Evolutionary conservation across 2,329 filamentous ascomycete genomes (phyloP).

Genomic region (Phialophora macrospora): DNA sequence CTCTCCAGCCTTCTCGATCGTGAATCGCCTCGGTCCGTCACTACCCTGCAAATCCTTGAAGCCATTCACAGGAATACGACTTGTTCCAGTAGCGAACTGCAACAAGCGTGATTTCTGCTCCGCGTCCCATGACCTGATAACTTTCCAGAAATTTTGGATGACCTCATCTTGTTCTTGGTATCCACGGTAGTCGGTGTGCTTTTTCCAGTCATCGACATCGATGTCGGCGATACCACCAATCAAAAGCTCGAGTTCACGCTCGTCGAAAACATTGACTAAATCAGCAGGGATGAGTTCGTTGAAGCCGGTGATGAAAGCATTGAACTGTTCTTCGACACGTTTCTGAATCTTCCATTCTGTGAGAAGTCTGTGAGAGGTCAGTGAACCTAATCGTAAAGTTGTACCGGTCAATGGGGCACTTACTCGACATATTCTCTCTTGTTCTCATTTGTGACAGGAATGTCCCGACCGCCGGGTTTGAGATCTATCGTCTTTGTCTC

Average conservation of each 20-base stretch:
- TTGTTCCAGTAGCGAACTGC: slow-evolving; percentile 97
- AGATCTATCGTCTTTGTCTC: slow-evolving; percentile 93
- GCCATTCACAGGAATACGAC: slow-evolving; percentile 96
- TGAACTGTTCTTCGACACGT: slow-evolving; percentile 96
- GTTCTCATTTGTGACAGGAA: slow-evolving; percentile 97
- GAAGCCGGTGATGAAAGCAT: slow-evolving; percentile 96
- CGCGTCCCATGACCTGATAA: slow-evolving; percentile 92
- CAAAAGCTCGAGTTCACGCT: slow-evolving; percentile 92
- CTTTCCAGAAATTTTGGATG: slow-evolving; percentile 98
- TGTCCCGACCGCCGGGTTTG: slow-evolving; percentile 85
- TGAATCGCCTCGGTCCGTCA: slow-evolving; percentile 92
- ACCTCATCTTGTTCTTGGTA: slow-evolving; percentile 98
- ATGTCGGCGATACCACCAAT: slow-evolving; percentile 99
- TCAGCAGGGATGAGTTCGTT: slow-evolving; percentile 96
- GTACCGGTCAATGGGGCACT: slow-evolving; percentile 44
- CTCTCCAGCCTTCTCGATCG: slow-evolving; percentile 97
- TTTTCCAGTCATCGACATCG: slow-evolving; percentile 99
- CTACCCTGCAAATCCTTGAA: slow-evolving; percentile 99
- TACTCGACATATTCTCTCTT: slow-evolving; percentile 98
- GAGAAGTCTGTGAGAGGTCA: slow-evolving; percentile 66
- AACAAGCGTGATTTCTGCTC: slow-evolving; percentile 96
- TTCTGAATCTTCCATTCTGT: slow-evolving; percentile 99
- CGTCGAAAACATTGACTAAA: slow-evolving; percentile 97
- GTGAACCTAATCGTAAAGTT: slow-evolving; percentile 12
- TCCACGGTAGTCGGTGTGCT: slow-evolving; percentile 97